These are phyloP conservation scores for Hemileccinum rubropunctum DNA, from an alignment of 768 basidiomycete genomes.

Conservation along the genomic window DNA sequence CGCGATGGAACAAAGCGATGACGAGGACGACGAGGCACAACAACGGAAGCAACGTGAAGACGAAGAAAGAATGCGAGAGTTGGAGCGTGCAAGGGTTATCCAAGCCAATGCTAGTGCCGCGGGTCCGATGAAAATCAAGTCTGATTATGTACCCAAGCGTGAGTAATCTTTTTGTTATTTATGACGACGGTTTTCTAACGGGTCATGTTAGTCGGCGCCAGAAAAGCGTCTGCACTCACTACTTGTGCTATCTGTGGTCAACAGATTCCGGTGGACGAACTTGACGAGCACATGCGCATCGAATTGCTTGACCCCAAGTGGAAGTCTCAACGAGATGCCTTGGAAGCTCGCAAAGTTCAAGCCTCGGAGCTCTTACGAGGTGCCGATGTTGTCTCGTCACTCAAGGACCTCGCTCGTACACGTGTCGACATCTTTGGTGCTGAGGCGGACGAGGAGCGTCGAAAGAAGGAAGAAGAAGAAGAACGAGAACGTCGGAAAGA, in stretches of 20 bases:
- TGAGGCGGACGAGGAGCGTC: slow-evolving; percentile 86
- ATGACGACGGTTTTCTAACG: slow-evolving; percentile 6
- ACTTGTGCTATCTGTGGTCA: slow-evolving; percentile 95
- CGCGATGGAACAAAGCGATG: slow-evolving; percentile 79
- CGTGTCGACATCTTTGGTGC: slow-evolving; percentile 98
- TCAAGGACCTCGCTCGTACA: slow-evolving; percentile 90
- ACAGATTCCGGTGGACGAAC: slow-evolving; percentile 91
- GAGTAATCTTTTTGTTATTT: slow-evolving; percentile 33
- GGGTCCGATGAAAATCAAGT: slow-evolving; percentile 90
- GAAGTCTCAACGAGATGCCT: slow-evolving; percentile 90
- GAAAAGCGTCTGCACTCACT: slow-evolving; percentile 64
- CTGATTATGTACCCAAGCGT: slow-evolving; percentile 95
- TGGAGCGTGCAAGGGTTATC: slow-evolving; percentile 75
- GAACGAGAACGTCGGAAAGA: slow-evolving; percentile 80
- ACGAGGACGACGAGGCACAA: slow-evolving; percentile 69
- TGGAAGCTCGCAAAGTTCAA: slow-evolving; percentile 89
- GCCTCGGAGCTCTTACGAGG: slow-evolving; percentile 85
- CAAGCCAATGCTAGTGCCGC: slow-evolving; percentile 76
- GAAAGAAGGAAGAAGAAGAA: slow-evolving; percentile 84
- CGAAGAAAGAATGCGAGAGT: slow-evolving; percentile 65
- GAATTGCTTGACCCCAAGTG: slow-evolving; percentile 96
- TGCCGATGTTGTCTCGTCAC: slow-evolving; percentile 91
- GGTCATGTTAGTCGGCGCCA: slow-evolving; percentile 56
- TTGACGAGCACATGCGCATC: slow-evolving; percentile 98
- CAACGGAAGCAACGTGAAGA: slow-evolving; percentile 61